Evolutionary conservation across 495 filamentous ascomycete genomes (phyloP).

Genomic region (Tuber brumale): DNA sequence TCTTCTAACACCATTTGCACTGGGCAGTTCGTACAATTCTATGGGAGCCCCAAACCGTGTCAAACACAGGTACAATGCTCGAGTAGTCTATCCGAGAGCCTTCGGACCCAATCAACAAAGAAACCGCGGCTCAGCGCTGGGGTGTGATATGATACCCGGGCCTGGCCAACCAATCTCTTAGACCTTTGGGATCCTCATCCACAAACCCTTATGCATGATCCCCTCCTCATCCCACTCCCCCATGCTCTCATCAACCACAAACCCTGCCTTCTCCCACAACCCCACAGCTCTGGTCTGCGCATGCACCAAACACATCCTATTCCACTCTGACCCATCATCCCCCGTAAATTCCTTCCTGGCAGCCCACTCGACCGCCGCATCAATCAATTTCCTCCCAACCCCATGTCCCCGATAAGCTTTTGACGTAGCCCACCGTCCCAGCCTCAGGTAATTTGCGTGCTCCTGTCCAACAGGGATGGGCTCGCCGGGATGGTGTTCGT

Average conservation of each 20-base stretch:
- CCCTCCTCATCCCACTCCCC: slow-evolving; percentile 78
- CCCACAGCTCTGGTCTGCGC: slow-evolving; percentile 29
- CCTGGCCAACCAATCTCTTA: neutral
- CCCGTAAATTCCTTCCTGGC: slow-evolving; percentile 45
- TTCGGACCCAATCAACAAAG: neutral
- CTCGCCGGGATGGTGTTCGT: slow-evolving; percentile 49
- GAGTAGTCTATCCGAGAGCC: neutral
- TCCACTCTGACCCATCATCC: slow-evolving; percentile 31
- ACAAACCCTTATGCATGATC: slow-evolving; percentile 82
- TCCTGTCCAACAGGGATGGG: slow-evolving; percentile 16
- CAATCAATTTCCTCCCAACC: slow-evolving; percentile 57
- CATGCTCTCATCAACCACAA: slow-evolving; percentile 61
- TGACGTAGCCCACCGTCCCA: slow-evolving; percentile 68
- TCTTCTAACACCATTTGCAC: neutral
- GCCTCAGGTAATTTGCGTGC: slow-evolving; percentile 56
- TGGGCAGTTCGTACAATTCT: neutral
- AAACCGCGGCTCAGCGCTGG: neutral
- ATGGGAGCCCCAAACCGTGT: neutral
- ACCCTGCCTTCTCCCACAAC: slow-evolving; percentile 50
- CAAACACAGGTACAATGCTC: neutral
- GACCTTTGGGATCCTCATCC: slow-evolving; percentile 16
- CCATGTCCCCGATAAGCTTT: slow-evolving; percentile 57
- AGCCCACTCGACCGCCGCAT: slow-evolving; percentile 59
- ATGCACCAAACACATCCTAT: slow-evolving; percentile 40
- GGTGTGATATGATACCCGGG: neutral